Conservation (phyloP, 139 green algal genomes). For the Dunaliella primolecta region DNA sequence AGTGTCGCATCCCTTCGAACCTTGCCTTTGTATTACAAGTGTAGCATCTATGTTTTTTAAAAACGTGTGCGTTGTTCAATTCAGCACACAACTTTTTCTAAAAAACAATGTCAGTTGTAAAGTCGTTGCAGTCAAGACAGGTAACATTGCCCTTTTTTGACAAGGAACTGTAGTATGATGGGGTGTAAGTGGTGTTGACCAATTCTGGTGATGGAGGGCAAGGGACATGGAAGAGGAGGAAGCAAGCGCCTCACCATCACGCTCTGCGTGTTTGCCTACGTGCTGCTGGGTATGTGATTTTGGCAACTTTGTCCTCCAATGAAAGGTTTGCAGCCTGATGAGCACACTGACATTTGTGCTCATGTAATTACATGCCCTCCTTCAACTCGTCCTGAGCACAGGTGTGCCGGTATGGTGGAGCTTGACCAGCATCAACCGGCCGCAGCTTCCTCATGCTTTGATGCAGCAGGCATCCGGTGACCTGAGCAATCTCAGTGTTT, state of each 20-base stretch:
- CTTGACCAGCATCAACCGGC: constrained; percentile 18
- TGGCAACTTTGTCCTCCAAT: neutral
- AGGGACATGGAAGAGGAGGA: neutral
- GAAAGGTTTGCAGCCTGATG: no score
- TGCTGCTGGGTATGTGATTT: constrained; percentile 1
- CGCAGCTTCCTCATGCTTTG: constrained; percentile 10
- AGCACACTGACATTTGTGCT: neutral
- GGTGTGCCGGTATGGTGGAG: constrained; percentile 31
- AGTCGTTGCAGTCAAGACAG: neutral
- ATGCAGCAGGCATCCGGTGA: constrained; percentile 9
- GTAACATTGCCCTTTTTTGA: no score
- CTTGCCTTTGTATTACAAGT: no score
- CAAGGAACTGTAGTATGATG: no score
- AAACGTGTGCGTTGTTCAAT: no score
- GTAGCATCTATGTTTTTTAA: no score
- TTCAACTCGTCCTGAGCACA: neutral
- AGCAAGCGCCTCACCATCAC: neutral
- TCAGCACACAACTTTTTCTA: neutral
- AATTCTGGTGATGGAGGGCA: neutral
- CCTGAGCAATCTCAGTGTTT: neutral
- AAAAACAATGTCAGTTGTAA: neutral
- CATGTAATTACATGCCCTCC: neutral
- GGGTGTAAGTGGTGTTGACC: neutral
- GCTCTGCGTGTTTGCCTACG: neutral
- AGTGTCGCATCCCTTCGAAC: no score